phyloP scores from a whole-genome alignment of 2,329 filamentous ascomycete species.

The Penicillium digitatum region DNA sequence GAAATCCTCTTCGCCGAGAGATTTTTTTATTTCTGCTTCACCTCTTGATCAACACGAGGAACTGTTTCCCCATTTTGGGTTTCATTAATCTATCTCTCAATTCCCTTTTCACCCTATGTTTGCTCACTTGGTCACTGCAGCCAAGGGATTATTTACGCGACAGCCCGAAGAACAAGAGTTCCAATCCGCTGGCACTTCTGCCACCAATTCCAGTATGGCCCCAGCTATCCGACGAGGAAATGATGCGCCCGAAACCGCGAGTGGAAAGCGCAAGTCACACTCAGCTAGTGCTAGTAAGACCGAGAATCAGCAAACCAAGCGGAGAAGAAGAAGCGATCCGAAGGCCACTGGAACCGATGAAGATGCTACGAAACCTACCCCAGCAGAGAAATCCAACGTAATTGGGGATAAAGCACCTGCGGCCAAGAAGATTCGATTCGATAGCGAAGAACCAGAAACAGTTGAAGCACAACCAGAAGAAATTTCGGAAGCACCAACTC shows the following conservation, averaged over 20 bases:
- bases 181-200: constrained; percentile 12
- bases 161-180: constrained; percentile 21
- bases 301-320: constrained; percentile 31
- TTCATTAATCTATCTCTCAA: background rate
- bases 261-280: constrained; percentile 35
- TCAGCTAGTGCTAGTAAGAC: constrained; percentile 19
- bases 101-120: constrained; percentile 36
- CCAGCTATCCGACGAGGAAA: constrained; percentile 32
- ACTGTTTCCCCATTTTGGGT: constrained; percentile 4
- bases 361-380: constrained; percentile 9
- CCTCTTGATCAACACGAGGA: constrained; percentile 3
- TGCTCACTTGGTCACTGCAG: constrained; percentile 41
- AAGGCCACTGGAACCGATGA: constrained; percentile 19
- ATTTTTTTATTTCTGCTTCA: constrained; percentile 25
- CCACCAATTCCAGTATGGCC: constrained; percentile 33
- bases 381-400: constrained; percentile 6
- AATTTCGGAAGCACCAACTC: constrained; percentile 16
- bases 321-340: constrained; percentile 31
- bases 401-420: constrained; percentile 17
- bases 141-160: constrained; percentile 41
- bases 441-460: constrained; percentile 39
- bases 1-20: constrained; percentile 24
- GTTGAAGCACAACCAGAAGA: constrained; percentile 20
- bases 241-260: constrained; percentile 19
- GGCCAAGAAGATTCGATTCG: constrained; percentile 36